Evolutionary conservation across 306 rosid genomes (phyloP).

Genomic region (barrel medic (Medicago truncatula)): MtrunA17r5.0-ANR NC_053045.1:55581001-55581500

Average conservation of each 20-base stretch:
- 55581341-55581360: slow-evolving; percentile 59
- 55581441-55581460: too few species aligned
- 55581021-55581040: too few species aligned
- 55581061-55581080: too few species aligned
- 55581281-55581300: slow-evolving; percentile 29
- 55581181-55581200: too few species aligned
- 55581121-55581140: too few species aligned
- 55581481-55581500: too few species aligned
- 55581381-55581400: background rate
- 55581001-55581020: background rate
- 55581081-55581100: too few species aligned
- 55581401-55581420: background rate
- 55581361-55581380: slow-evolving; percentile 36
- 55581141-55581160: too few species aligned
- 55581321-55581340: slow-evolving; percentile 56
- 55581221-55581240: background rate
- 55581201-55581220: slow-evolving; percentile 16
- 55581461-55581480: too few species aligned
- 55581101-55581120: too few species aligned
- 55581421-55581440: slow-evolving; percentile 23
- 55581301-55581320: slow-evolving; percentile 64
- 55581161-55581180: too few species aligned
- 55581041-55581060: too few species aligned
- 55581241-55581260: background rate
- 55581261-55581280: background rate